These are phyloP conservation scores for Melanomma pulvis-pyrius DNA, from an alignment of 495 filamentous ascomycete genomes.

Conservation along the genomic window DNA sequence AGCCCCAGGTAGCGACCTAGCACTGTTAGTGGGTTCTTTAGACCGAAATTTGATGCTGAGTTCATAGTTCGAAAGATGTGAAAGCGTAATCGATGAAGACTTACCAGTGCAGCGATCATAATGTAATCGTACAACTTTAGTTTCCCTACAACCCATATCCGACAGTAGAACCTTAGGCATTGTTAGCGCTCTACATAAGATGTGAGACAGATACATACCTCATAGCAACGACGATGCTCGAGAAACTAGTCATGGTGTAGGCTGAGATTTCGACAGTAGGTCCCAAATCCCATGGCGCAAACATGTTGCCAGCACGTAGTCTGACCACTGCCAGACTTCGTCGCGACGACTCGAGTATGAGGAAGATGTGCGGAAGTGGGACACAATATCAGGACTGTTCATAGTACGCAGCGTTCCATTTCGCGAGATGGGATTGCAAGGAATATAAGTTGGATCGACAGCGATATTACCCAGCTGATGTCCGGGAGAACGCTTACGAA, in stretches of 20 bases:
- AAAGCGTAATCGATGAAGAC: neutral
- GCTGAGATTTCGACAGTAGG: slow-evolving; percentile 27
- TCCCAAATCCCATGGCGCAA: slow-evolving; percentile 25
- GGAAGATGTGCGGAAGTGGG: neutral
- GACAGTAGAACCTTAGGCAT: slow-evolving; percentile 29
- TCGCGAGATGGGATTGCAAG: slow-evolving; percentile 4
- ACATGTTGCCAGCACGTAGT: slow-evolving; percentile 10
- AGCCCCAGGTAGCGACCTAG: slow-evolving; percentile 31
- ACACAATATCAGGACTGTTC: neutral
- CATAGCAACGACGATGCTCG: slow-evolving; percentile 27
- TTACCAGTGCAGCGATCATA: slow-evolving; percentile 25
- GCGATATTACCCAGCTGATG: slow-evolving; percentile 1
- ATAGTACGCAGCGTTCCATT: neutral
- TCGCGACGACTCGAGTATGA: neutral
- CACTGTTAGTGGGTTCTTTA: slow-evolving; percentile 1
- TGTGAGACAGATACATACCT: slow-evolving; percentile 10
- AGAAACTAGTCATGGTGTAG: slow-evolving; percentile 26
- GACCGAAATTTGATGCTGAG: neutral
- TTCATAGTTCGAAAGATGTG: neutral
- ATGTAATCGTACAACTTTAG: slow-evolving; percentile 33
- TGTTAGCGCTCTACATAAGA: neutral
- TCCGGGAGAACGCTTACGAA: slow-evolving; percentile 3
- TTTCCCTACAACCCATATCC: slow-evolving; percentile 31
- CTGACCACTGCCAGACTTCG: neutral
- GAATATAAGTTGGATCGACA: slow-evolving; percentile 13